Conservation (phyloP, 2,329 filamentous ascomycete genomes). For the Cercospora sp. region DNA sequence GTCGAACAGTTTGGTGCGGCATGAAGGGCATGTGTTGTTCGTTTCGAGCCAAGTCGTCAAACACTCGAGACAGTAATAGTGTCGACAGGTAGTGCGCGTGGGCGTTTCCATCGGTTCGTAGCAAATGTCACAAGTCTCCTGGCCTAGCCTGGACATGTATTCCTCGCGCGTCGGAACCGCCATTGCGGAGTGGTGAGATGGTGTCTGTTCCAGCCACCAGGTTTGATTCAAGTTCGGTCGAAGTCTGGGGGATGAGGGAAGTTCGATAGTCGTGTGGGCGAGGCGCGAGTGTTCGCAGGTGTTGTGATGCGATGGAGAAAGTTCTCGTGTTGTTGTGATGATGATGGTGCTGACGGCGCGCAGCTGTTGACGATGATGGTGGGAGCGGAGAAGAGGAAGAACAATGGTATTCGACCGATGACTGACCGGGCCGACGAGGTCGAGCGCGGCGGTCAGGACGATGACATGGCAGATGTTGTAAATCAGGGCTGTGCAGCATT, state of each 20-base stretch:
- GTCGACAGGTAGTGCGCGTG: neutral
- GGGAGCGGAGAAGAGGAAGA: neutral
- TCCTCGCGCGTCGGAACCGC: neutral
- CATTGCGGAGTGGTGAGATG: neutral
- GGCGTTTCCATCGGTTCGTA: neutral
- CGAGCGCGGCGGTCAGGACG: neutral
- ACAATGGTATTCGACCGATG: neutral
- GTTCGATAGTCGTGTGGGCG: neutral
- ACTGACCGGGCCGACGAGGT: neutral
- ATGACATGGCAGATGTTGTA: neutral
- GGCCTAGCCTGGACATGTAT: neutral
- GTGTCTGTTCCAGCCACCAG: neutral
- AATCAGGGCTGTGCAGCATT: neutral
- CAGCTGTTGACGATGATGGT: neutral
- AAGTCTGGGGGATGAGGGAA: neutral
- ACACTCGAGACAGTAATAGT: neutral
- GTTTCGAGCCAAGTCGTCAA: neutral
- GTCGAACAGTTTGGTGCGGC: neutral
- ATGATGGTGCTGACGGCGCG: neutral
- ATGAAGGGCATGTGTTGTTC: neutral
- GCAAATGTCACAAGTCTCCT: neutral
- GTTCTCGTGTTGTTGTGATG: neutral
- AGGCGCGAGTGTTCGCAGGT: neutral
- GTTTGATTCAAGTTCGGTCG: neutral
- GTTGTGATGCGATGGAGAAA: neutral